Conservation (phyloP, 257 asterid genomes). For the Forsythia viridissima region DNA sequence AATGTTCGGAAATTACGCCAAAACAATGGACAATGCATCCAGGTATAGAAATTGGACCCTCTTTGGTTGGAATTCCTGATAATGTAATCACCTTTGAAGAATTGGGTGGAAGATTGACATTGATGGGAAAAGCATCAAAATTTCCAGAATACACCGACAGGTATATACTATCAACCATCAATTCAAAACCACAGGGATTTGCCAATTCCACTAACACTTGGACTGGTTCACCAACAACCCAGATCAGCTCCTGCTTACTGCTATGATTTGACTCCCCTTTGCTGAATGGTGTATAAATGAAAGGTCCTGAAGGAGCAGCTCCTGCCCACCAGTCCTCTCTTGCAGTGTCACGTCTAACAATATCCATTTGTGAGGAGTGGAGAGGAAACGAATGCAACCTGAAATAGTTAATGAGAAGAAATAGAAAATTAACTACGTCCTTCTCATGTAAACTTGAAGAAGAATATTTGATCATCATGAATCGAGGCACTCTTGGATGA, state of each 20-base stretch:
- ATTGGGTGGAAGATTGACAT: conserved; percentile 84
- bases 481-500: conserved; percentile 13
- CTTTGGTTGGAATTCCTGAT: conserved; percentile 92
- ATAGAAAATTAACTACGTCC: neutral
- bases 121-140: conserved; percentile 89
- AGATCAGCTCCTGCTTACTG: conserved; percentile 79
- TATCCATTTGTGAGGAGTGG: conserved; percentile 88
- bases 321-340: conserved; percentile 99
- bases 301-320: conserved; percentile 97
- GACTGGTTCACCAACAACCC: conserved; percentile 97
- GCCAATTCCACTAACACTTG: conserved; percentile 98
- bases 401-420: conserved; percentile 27
- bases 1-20: conserved; percentile 95
- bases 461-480: neutral
- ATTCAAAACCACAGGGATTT: conserved; percentile 98
- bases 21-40: conserved; percentile 97
- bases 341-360: conserved; percentile 72
- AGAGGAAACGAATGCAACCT: conserved; percentile 97
- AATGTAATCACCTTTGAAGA: conserved; percentile 88
- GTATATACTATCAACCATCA: conserved; percentile 90
- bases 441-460: neutral
- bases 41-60: conserved; percentile 77
- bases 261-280: conserved; percentile 77
- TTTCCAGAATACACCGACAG: conserved; percentile 84
- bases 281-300: conserved; percentile 98